A percentile compares a stretch with the other conserved stretches of the same genome.
Conservation (phyloP, 495 filamentous ascomycete species). For the Penicillium pulvis region DNA sequence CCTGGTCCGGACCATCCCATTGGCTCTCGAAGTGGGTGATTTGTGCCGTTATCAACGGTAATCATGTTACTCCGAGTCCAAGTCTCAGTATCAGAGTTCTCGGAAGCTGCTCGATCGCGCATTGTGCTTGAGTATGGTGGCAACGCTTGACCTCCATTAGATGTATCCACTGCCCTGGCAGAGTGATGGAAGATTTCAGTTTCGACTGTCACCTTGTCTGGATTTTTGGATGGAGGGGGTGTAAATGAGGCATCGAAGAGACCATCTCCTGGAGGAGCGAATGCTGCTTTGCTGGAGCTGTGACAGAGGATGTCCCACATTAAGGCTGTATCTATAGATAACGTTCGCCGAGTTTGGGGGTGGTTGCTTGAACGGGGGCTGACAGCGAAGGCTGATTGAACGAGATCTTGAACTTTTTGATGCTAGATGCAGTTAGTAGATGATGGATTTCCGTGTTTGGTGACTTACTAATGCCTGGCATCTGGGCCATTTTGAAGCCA, state of each 20-base stretch:
- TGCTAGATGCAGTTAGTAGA: constrained; percentile 23
- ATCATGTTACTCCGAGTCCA: constrained; percentile 3
- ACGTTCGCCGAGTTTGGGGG: constrained; percentile 38
- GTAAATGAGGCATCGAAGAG: constrained; percentile 34
- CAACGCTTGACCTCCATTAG: constrained; percentile 42
- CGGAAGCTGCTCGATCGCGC: constrained; percentile 2
- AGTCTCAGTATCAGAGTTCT: constrained; percentile 8
- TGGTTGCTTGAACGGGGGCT: constrained; percentile 32
- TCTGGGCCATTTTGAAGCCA: constrained; percentile 35
- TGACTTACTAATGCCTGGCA: constrained; percentile 35
- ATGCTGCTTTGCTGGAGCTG: constrained; percentile 23
- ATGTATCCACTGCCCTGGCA: constrained; percentile 41
- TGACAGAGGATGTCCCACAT: constrained; percentile 50
- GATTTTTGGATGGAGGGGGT: constrained; percentile 11
- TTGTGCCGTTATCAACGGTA: constrained; percentile 3
- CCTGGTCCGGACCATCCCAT: constrained; percentile 14
- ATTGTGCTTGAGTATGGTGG: constrained; percentile 28
- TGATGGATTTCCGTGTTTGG: background rate
- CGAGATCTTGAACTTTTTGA: constrained; percentile 36
- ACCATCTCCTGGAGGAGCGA: constrained; percentile 18
- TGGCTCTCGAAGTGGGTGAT: constrained; percentile 13
- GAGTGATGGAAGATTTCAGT: constrained; percentile 44
- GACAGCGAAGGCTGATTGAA: constrained; percentile 37
- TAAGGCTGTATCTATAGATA: constrained; percentile 42
- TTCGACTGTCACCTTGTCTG: constrained; percentile 37